phyloP scores from a whole-genome alignment of 2,329 filamentous ascomycete genomes.

The Torrubiellomyces zombiae region DNA sequence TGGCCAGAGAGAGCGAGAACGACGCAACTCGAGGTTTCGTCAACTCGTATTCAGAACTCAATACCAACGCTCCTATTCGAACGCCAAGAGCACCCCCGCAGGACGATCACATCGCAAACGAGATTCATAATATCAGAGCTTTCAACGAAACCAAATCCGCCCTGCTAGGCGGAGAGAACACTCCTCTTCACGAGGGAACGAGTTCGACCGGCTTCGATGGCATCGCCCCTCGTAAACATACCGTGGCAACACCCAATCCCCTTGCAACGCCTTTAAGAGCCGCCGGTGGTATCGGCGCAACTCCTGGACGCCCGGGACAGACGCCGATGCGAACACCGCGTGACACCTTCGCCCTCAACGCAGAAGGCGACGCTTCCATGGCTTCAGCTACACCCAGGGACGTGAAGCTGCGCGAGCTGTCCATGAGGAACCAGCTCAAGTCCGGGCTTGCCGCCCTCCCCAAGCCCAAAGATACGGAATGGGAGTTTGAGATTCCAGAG shows the following conservation, averaged over 20 bases:
- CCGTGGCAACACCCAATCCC: slow-evolving; percentile 83
- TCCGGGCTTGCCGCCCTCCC: slow-evolving; percentile 67
- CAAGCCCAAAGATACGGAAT: slow-evolving; percentile 83
- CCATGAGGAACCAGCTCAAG: slow-evolving; percentile 50
- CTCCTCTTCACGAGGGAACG: slow-evolving; percentile 64
- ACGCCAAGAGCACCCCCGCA: slow-evolving; percentile 83
- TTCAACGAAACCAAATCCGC: slow-evolving; percentile 89
- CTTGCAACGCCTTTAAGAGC: slow-evolving; percentile 75
- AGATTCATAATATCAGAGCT: slow-evolving; percentile 84
- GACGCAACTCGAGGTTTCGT: slow-evolving; percentile 72
- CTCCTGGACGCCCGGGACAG: slow-evolving; percentile 52
- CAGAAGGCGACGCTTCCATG: slow-evolving; percentile 48
- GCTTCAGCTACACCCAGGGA: slow-evolving; percentile 64
- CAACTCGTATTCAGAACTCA: slow-evolving; percentile 70
- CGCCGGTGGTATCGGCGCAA: slow-evolving; percentile 47
- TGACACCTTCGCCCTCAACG: slow-evolving; percentile 74
- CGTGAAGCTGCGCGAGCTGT: slow-evolving; percentile 52
- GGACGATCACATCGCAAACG: slow-evolving; percentile 91
- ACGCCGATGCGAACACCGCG: slow-evolving; percentile 80
- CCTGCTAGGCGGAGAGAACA: slow-evolving; percentile 84
- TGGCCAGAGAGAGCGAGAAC: slow-evolving; percentile 66
- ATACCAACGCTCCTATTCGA: slow-evolving; percentile 71
- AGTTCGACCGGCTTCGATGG: slow-evolving; percentile 81
- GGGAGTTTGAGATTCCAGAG: slow-evolving; percentile 83
- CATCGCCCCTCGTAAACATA: slow-evolving; percentile 62